Conservation (phyloP, 371 early-diverging fungal genomes). For the Mortierella sp. region DNA sequence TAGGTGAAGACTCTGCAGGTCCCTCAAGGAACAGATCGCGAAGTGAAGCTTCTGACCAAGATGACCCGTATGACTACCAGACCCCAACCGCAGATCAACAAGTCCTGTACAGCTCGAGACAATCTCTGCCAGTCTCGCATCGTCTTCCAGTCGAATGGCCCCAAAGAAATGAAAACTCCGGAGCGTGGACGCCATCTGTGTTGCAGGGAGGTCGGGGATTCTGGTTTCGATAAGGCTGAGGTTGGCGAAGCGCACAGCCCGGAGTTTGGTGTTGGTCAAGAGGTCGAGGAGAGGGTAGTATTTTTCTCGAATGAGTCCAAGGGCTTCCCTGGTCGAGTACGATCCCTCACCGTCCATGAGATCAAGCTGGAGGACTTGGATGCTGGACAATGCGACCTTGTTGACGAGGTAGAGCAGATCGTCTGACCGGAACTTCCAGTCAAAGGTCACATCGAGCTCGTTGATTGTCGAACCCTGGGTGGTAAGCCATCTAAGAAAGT, state of each 20-base stretch:
- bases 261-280: neutral
- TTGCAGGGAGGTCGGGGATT: neutral
- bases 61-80: neutral
- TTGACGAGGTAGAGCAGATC: constrained; percentile 15
- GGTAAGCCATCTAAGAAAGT: constrained; percentile 14
- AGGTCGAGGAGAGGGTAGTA: neutral
- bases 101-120: neutral
- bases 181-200: neutral
- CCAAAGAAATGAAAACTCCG: constrained; percentile 5
- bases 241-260: neutral
- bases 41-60: neutral
- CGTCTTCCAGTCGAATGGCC: neutral
- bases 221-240: neutral
- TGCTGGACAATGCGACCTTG: neutral
- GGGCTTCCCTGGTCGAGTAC: neutral
- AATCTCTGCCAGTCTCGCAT: neutral
- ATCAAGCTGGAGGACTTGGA: constrained; percentile 6
- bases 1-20: neutral
- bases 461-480: constrained; percentile 11
- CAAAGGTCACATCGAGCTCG: constrained; percentile 19
- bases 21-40: neutral
- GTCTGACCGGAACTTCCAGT: constrained; percentile 15
- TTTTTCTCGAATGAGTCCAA: neutral
- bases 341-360: neutral
- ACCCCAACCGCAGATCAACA: neutral